Evolutionary conservation across 208 protist species (phyloP).

Genomic region (Trypanosoma cruzi): DNA sequence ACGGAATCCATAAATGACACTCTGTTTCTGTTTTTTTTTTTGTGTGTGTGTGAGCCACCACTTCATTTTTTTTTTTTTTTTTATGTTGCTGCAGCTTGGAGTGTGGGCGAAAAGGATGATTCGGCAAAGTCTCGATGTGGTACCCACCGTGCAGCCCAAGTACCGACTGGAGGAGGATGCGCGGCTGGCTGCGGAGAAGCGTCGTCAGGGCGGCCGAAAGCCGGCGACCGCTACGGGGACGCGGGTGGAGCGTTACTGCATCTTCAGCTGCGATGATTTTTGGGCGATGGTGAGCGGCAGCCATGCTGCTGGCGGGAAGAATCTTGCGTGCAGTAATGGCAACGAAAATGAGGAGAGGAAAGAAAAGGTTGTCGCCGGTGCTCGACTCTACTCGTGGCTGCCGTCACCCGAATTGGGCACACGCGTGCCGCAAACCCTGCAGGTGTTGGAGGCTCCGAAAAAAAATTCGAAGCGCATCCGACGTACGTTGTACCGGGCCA

Average conservation of each 20-base stretch:
- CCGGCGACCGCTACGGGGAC: neutral
- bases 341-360: neutral
- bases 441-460: conserved; percentile 27
- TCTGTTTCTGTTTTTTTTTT: no score
- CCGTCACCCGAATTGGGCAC: conserved; percentile 13
- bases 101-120: conserved; percentile 19
- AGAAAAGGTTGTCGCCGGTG: neutral
- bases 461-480: conserved; percentile 22
- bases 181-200: conserved; percentile 18
- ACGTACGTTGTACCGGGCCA: conserved; percentile 16
- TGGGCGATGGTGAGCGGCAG: neutral
- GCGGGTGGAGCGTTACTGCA: conserved; percentile 16
- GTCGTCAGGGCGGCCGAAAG: neutral
- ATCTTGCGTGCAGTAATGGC: neutral
- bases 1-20: no score
- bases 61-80: neutral
- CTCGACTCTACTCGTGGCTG: conserved; percentile 23
- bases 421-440: conserved; percentile 6
- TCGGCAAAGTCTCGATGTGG: conserved; percentile 25
- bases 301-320: neutral
- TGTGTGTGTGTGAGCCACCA: no score
- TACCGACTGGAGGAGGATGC: conserved; percentile 30
- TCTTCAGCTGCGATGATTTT: neutral
- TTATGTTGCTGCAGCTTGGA: neutral
- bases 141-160: conserved; percentile 27